These are phyloP conservation scores for Neocatenulostroma microsporum DNA, from an alignment of 2,329 filamentous ascomycete species.

Conservation along the genomic window DNA sequence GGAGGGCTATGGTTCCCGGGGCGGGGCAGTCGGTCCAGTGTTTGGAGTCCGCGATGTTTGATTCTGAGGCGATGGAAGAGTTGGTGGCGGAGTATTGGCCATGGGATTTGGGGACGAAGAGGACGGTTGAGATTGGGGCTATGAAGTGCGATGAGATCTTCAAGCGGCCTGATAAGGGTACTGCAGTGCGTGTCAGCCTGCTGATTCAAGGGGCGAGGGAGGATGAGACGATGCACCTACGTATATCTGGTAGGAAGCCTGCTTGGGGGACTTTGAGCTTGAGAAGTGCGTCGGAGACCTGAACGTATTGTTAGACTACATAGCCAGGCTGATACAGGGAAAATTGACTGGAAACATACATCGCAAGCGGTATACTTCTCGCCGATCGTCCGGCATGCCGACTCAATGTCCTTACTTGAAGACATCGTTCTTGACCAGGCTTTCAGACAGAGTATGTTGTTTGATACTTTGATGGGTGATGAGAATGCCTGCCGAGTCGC, in stretches of 20 bases:
- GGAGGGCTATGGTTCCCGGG: conserved; percentile 54
- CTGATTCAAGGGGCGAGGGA: too few relatives aligned
- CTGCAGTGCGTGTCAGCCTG: too few relatives aligned
- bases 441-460: too few relatives aligned
- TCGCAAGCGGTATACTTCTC: conserved; percentile 26
- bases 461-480: too few relatives aligned
- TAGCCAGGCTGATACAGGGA: background rate
- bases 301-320: background rate
- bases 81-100: conserved; percentile 22
- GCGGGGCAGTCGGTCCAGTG: conserved; percentile 63
- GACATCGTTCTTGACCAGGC: too few relatives aligned
- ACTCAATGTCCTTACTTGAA: background rate
- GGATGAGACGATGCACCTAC: conserved; percentile 35
- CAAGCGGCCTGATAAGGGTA: too few relatives aligned
- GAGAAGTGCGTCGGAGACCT: conserved; percentile 66
- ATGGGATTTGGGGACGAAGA: conserved; percentile 54
- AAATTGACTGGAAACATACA: conserved; percentile 15
- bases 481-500: too few relatives aligned
- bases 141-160: too few relatives aligned
- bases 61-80: conserved; percentile 12
- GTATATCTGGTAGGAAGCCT: conserved; percentile 58
- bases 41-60: conserved; percentile 49
- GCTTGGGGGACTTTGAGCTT: conserved; percentile 60
- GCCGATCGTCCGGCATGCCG: conserved; percentile 6
- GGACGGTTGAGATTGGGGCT: conserved; percentile 53